These are phyloP conservation scores for Leptographium procerum DNA, from an alignment of 2,329 filamentous ascomycete species.

Conservation along the genomic window DNA sequence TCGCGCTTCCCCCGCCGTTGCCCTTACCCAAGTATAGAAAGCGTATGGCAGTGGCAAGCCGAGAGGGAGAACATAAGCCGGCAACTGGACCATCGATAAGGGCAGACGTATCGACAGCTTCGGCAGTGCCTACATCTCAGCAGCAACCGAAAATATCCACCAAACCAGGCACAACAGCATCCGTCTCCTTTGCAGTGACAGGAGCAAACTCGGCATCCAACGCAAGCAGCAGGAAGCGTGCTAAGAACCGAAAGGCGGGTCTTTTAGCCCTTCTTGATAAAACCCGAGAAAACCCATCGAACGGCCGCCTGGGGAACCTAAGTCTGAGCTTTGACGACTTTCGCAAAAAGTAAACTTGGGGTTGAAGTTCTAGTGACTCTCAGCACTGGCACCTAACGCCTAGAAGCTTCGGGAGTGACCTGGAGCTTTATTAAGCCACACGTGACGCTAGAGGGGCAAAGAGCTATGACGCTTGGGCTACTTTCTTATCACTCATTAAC, in stretches of 20 bases:
- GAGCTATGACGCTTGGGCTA: not conserved
- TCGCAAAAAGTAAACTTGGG: conserved; percentile 26
- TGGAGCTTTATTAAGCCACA: not conserved
- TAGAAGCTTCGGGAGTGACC: conserved; percentile 13
- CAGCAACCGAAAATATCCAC: not conserved
- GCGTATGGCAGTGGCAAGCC: not conserved
- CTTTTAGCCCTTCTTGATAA: conserved; percentile 54
- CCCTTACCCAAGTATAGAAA: conserved; percentile 12
- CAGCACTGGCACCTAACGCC: not conserved
- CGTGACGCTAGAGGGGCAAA: conserved; percentile 6
- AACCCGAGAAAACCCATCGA: conserved; percentile 24
- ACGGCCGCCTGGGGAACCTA: conserved; percentile 22
- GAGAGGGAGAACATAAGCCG: conserved; percentile 15
- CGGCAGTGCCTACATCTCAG: not conserved
- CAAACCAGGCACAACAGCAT: not conserved
- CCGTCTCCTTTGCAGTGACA: not conserved
- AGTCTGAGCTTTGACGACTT: conserved; percentile 45
- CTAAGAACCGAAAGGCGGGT: conserved; percentile 53
- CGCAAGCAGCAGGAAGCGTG: conserved; percentile 52
- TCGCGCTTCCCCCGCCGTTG: conserved; percentile 27
- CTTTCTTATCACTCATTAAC: conserved; percentile 1
- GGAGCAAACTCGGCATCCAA: conserved; percentile 27
- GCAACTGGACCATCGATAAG: not conserved
- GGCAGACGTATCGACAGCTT: not conserved
- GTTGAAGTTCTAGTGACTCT: not conserved